phyloP scores from a whole-genome alignment of 2,329 filamentous ascomycete genomes.

The Aspergillus ruber region DNA sequence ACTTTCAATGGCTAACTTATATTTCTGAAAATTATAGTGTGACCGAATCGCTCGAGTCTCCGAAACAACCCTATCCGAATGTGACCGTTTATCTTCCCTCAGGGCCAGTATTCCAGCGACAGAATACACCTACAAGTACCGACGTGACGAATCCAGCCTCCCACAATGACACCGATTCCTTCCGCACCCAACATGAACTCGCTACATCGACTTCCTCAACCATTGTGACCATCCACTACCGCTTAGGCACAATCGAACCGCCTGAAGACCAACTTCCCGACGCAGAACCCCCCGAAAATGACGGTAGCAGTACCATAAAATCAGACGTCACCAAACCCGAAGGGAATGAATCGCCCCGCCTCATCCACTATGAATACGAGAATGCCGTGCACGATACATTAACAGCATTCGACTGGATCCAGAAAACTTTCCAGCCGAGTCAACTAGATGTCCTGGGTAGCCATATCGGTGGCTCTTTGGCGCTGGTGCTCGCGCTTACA shows the following conservation, averaged over 20 bases:
- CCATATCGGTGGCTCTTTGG: constrained; percentile 36
- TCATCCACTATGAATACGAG: constrained; percentile 26
- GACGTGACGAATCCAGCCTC: neutral
- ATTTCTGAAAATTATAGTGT: constrained; percentile 10
- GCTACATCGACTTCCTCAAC: constrained; percentile 20
- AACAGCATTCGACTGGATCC: constrained; percentile 34
- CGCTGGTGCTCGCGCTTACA: constrained; percentile 38
- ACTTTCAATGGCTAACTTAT: neutral
- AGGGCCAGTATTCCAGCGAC: constrained; percentile 23
- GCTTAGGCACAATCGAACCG: constrained; percentile 20
- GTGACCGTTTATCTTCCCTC: constrained; percentile 34
- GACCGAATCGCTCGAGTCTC: constrained; percentile 8
- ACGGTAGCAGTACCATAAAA: neutral
- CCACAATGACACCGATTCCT: neutral
- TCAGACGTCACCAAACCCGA: neutral
- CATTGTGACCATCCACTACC: constrained; percentile 38
- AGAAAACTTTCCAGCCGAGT: constrained; percentile 22
- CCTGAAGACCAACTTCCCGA: neutral
- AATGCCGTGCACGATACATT: constrained; percentile 35
- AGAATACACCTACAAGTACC: neutral
- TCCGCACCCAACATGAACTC: neutral
- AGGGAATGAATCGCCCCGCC: neutral
- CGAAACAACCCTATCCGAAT: constrained; percentile 12
- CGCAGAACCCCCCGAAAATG: neutral
- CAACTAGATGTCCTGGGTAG: constrained; percentile 27